phyloP scores from a whole-genome alignment of 1,139 yeast species.

The Ogataea hybrid region DNA sequence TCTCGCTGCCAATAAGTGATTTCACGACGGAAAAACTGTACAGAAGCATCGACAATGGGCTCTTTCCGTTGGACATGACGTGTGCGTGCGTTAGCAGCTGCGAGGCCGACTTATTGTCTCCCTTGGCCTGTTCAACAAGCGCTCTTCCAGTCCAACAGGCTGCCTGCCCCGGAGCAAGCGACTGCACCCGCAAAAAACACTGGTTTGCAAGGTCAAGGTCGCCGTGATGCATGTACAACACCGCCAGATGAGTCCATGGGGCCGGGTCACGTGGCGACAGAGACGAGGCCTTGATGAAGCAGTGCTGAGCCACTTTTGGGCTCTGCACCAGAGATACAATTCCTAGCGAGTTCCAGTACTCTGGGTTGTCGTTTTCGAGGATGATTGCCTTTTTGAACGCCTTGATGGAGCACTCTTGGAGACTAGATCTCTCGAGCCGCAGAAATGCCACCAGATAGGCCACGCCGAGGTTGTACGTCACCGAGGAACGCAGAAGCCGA shows the following conservation, averaged over 20 bases:
- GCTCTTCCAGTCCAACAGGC: slow-evolving; percentile 92
- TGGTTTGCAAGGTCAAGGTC: slow-evolving; percentile 74
- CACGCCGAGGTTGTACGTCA: slow-evolving; percentile 69
- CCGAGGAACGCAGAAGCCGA: slow-evolving; percentile 55
- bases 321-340: slow-evolving; percentile 49
- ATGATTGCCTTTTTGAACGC: slow-evolving; percentile 66
- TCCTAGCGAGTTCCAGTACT: slow-evolving; percentile 84
- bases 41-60: slow-evolving; percentile 67
- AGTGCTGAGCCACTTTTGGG: slow-evolving; percentile 83
- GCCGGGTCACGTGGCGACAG: slow-evolving; percentile 65
- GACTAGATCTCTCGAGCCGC: slow-evolving; percentile 24
- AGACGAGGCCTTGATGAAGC: slow-evolving; percentile 79
- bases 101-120: slow-evolving; percentile 50
- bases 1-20: slow-evolving; percentile 37
- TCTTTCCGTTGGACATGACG: slow-evolving; percentile 69
- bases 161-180: slow-evolving; percentile 74
- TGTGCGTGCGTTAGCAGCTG: slow-evolving; percentile 74
- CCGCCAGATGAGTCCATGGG: slow-evolving; percentile 82
- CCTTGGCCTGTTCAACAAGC: slow-evolving; percentile 57
- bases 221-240: slow-evolving; percentile 64
- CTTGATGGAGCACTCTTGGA: slow-evolving; percentile 50
- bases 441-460: slow-evolving; percentile 53
- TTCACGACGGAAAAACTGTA: slow-evolving; percentile 62
- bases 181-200: slow-evolving; percentile 72
- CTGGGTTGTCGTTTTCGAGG: slow-evolving; percentile 65